Evolutionary conservation across 2,329 filamentous ascomycete genomes (phyloP).

Genomic region (Dactylonectria macrodidyma): DNA sequence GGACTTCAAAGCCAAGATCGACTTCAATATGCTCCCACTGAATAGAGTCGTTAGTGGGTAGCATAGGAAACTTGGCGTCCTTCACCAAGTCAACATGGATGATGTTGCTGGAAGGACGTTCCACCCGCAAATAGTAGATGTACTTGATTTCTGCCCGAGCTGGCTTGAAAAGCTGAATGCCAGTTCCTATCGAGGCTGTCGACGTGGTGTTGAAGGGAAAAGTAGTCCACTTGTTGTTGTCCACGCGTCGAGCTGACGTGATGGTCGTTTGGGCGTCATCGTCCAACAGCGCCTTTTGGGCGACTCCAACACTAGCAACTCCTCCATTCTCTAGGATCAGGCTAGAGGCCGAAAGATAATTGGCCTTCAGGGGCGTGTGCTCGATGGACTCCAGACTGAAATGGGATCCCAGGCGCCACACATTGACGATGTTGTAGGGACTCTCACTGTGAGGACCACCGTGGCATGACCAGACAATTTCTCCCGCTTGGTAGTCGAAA

Average conservation of each 20-base stretch:
- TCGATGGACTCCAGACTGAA: background rate
- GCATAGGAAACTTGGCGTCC: background rate
- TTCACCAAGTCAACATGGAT: background rate
- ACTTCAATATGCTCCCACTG: background rate
- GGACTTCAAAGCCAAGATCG: slow-evolving; percentile 5
- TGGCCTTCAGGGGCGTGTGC: slow-evolving; percentile 1
- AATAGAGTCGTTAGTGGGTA: slow-evolving; percentile 3
- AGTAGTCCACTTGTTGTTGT: background rate
- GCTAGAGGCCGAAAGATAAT: slow-evolving; percentile 1
- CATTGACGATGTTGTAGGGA: background rate
- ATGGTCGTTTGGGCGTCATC: background rate
- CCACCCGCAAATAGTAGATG: background rate
- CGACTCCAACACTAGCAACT: background rate
- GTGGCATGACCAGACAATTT: slow-evolving; percentile 7
- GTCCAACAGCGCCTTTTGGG: background rate
- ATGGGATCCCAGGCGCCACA: slow-evolving; percentile 4
- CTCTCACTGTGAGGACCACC: background rate
- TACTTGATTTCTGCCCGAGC: background rate
- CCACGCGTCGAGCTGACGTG: background rate
- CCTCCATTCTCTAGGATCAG: slow-evolving; percentile 2
- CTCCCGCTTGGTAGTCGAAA: background rate
- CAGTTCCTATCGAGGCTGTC: background rate
- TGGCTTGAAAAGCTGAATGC: background rate
- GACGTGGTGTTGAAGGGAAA: slow-evolving; percentile 1
- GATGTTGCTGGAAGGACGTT: slow-evolving; percentile 4